A percentile compares a stretch with the other conserved stretches of the same genome.
phyloP scores from a whole-genome alignment of 2,329 filamentous ascomycete species.

The Lasiodiplodia sp. region DNA sequence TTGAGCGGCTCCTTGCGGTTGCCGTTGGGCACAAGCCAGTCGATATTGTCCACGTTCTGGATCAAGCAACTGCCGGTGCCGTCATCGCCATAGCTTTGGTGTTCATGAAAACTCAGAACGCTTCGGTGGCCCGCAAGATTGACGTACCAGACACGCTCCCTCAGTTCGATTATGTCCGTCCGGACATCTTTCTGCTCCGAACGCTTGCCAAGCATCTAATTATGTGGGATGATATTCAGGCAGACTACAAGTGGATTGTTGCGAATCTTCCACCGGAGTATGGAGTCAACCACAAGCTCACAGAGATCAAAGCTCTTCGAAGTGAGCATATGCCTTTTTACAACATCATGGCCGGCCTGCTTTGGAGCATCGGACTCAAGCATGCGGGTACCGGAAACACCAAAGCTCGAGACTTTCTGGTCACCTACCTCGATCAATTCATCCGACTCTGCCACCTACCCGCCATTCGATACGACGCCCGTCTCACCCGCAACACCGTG shows the following conservation, averaged over 20 bases:
- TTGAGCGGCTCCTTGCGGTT: conserved; percentile 84
- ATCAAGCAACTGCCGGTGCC: conserved; percentile 91
- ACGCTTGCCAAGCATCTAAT: conserved; percentile 91
- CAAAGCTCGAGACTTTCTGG: conserved; percentile 78
- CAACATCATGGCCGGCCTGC: conserved; percentile 88
- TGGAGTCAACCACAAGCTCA: conserved; percentile 66
- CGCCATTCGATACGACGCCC: conserved; percentile 77
- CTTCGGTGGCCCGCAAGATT: conserved; percentile 85
- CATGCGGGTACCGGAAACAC: conserved; percentile 61
- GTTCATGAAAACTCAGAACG: conserved; percentile 96
- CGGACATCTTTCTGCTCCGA: conserved; percentile 88
- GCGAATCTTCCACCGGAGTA: conserved; percentile 76
- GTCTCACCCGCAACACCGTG: conserved; percentile 80
- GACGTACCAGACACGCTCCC: conserved; percentile 89
- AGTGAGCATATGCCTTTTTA: conserved; percentile 91
- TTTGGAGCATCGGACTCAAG: conserved; percentile 67
- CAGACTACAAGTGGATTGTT: conserved; percentile 77
- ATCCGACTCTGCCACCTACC: conserved; percentile 76
- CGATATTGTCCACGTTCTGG: conserved; percentile 88
- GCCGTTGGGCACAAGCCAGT: conserved; percentile 91
- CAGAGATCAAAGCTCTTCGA: conserved; percentile 66
- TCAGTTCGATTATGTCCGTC: conserved; percentile 94
- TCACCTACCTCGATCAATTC: conserved; percentile 86
- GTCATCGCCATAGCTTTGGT: conserved; percentile 89
- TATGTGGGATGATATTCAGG: conserved; percentile 85